phyloP scores from a whole-genome alignment of 768 basidiomycete genomes.

The Macrolepiota dolichaula region DNA sequence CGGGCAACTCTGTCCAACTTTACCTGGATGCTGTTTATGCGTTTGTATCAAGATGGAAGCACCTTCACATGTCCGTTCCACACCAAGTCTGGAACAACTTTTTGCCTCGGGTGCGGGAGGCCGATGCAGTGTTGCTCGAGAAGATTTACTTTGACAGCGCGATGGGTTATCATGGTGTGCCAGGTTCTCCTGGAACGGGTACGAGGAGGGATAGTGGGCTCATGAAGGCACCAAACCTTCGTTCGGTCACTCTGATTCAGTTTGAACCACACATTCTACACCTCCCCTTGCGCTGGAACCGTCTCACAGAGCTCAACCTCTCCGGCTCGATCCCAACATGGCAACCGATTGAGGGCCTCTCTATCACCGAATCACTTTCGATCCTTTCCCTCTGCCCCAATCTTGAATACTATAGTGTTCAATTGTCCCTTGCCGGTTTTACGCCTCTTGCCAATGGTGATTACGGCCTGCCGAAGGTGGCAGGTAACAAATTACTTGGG shows the following conservation, averaged over 20 bases:
- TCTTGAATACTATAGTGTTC: conserved; percentile 10
- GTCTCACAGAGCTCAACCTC: conserved; percentile 10
- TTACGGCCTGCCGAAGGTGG: conserved; percentile 5
- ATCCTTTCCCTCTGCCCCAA: conserved; percentile 7
- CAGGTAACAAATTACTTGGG: conserved; percentile 1
- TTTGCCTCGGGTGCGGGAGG: conserved; percentile 2
- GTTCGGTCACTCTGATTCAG: conserved; percentile 6
- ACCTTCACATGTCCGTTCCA: conserved; percentile 12
- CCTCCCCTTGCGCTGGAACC: conserved; percentile 8
- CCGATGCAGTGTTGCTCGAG: conserved; percentile 8
- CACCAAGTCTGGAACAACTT: conserved; percentile 10
- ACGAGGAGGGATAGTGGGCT: conserved; percentile 9
- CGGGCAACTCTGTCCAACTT: conserved; percentile 6
- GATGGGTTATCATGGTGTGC: conserved; percentile 8
- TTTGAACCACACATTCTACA: conserved; percentile 10
- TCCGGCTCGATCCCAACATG: conserved; percentile 5
- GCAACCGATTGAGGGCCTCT: conserved; percentile 8
- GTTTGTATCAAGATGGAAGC: conserved; percentile 9
- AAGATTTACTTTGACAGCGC: conserved; percentile 11
- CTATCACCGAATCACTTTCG: conserved; percentile 7
- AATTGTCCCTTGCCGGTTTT: conserved; percentile 9
- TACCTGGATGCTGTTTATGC: conserved; percentile 9
- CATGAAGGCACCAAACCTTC: conserved; percentile 5
- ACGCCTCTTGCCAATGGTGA: conserved; percentile 4
- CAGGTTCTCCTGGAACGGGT: conserved; percentile 2